A percentile compares a stretch with the other conserved stretches of the same genome.
Conservation (phyloP, 352 stramenopile species). For the Pythium rishiriense region DNA sequence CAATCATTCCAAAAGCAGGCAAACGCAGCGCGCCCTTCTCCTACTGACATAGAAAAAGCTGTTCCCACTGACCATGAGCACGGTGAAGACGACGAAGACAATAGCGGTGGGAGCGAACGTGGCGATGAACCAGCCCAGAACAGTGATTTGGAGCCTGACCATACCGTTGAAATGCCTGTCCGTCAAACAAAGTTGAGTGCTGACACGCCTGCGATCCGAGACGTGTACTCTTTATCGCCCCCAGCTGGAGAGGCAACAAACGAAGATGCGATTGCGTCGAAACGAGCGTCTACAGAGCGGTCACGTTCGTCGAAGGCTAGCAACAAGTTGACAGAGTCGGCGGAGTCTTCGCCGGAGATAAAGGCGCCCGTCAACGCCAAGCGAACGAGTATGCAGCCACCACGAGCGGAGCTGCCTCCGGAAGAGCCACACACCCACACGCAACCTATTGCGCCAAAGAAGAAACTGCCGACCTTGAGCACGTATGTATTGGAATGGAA, state of each 20-base stretch:
- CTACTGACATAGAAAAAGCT: background rate
- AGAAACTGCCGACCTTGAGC: constrained; percentile 18
- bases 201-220: background rate
- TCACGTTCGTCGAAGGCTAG: background rate
- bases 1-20: constrained; percentile 15
- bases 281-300: background rate
- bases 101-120: background rate
- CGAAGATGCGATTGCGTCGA: background rate
- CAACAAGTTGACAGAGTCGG: background rate
- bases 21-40: background rate
- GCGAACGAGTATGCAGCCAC: background rate
- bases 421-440: background rate
- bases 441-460: constrained; percentile 5
- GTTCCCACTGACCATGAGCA: background rate
- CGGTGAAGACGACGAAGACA: constrained; percentile 10
- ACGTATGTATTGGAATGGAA: constrained; percentile 47
- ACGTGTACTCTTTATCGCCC: constrained; percentile 13
- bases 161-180: background rate
- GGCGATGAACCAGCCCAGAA: constrained; percentile 12
- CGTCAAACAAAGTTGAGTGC: background rate
- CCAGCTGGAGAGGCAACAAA: constrained; percentile 4
- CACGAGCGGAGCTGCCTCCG: background rate
- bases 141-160: constrained; percentile 2
- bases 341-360: background rate
- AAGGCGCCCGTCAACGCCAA: background rate